Evolutionary conservation across 225 moss, liverwort and hornwort genomes (phyloP).

Genomic region (Thuidium tamariscinum): DNA sequence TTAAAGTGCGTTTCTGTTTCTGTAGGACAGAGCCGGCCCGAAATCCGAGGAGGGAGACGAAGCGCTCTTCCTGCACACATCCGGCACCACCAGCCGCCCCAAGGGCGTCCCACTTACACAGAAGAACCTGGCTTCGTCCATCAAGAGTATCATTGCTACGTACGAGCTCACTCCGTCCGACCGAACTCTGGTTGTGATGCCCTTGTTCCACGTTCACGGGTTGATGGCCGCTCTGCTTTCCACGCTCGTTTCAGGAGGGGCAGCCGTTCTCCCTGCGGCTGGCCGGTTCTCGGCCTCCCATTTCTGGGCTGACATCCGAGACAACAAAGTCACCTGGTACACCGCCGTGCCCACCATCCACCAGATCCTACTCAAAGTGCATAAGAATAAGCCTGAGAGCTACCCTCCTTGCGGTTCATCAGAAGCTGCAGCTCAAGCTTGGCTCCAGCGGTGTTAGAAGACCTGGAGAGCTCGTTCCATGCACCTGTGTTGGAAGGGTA

Average conservation of each 20-base stretch:
- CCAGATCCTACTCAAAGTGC: conserved; percentile 75
- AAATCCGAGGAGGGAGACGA: conserved; percentile 67
- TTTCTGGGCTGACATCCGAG: conserved; percentile 68
- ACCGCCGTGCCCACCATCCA: conserved; percentile 99
- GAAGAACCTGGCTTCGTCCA: conserved; percentile 64
- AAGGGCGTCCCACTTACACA: conserved; percentile 98
- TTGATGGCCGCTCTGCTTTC: conserved; percentile 83
- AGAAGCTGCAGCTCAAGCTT: conserved; percentile 87
- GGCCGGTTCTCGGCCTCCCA: conserved; percentile 83
- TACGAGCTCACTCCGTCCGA: conserved; percentile 61
- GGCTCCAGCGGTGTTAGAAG: conserved; percentile 71
- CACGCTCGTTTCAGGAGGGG: conserved; percentile 68
- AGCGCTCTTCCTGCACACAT: conserved; percentile 91
- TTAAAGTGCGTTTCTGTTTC: not conserved
- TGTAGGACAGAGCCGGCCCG: conserved; percentile 54
- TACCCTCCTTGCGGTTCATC: conserved; percentile 83
- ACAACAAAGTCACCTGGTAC: conserved; percentile 65
- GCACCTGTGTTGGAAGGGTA: conserved; percentile 92
- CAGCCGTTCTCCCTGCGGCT: conserved; percentile 61
- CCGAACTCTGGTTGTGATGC: conserved; percentile 83
- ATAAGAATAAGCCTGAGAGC: conserved; percentile 64
- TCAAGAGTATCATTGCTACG: conserved; percentile 51
- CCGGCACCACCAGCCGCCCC: conserved; percentile 92
- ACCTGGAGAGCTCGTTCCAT: conserved; percentile 62
- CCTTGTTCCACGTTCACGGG: conserved; percentile 93